phyloP scores from a whole-genome alignment of 2,329 filamentous ascomycete genomes.

The Penicillium sclerotigenum region DNA sequence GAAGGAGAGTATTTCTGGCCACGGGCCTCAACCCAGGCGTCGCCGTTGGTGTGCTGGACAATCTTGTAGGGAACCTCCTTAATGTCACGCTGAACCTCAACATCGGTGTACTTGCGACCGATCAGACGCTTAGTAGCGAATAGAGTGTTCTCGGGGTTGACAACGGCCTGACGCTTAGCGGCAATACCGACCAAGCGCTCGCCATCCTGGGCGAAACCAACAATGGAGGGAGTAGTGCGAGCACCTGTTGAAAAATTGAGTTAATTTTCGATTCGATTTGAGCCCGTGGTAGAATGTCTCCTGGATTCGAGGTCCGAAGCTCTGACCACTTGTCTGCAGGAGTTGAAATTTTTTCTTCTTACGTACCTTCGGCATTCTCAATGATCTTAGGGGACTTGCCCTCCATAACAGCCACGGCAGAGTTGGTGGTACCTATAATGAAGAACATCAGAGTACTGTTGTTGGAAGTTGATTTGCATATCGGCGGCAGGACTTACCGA shows the following conservation, averaged over 20 bases:
- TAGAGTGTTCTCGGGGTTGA: slow-evolving; percentile 97
- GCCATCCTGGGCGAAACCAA: slow-evolving; percentile 91
- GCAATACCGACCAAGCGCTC: slow-evolving; percentile 96
- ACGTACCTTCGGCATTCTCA: slow-evolving; percentile 88
- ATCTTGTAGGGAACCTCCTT: slow-evolving; percentile 99
- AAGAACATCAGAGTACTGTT: slow-evolving; percentile 15
- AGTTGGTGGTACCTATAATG: slow-evolving; percentile 79
- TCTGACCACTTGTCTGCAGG: slow-evolving; percentile 10
- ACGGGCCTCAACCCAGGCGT: slow-evolving; percentile 91
- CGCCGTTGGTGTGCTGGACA: slow-evolving; percentile 91
- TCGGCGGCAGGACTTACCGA: slow-evolving; percentile 59
- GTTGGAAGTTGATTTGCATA: background rate
- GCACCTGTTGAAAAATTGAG: slow-evolving; percentile 56
- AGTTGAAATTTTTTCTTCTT: slow-evolving; percentile 17
- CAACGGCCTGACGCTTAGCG: slow-evolving; percentile 95
- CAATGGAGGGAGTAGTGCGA: slow-evolving; percentile 88
- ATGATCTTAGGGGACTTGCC: slow-evolving; percentile 94
- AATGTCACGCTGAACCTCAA: slow-evolving; percentile 92
- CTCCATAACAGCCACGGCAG: slow-evolving; percentile 95
- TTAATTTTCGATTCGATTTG: slow-evolving; percentile 14
- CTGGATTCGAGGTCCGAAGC: background rate
- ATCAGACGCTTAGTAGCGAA: slow-evolving; percentile 99
- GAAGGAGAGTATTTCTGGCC: slow-evolving; percentile 96
- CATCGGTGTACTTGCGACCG: slow-evolving; percentile 91
- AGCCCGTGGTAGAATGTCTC: background rate